phyloP scores from a whole-genome alignment of 345 rosid genomes.

The Citrus australasica region DNA sequence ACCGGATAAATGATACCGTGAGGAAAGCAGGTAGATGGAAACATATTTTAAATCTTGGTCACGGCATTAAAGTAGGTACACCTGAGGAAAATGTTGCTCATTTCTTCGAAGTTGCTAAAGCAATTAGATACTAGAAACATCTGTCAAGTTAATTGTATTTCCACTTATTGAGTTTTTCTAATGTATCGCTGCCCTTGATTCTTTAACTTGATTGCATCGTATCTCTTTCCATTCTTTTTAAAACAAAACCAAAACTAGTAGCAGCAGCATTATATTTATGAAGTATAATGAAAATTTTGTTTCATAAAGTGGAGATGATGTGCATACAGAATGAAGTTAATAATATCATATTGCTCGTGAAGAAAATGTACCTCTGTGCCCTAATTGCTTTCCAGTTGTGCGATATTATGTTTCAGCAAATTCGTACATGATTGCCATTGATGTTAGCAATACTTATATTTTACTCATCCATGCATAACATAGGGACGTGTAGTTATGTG shows the following conservation, averaged over 20 bases:
- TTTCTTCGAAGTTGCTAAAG: slow-evolving; percentile 85
- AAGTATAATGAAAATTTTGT: too few relatives aligned
- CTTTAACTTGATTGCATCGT: background rate
- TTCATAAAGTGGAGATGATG: too few relatives aligned
- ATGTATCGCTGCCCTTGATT: background rate
- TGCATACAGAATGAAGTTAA: too few relatives aligned
- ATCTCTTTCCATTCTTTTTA: background rate
- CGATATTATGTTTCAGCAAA: too few relatives aligned
- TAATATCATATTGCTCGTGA: too few relatives aligned
- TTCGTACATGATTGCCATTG: too few relatives aligned
- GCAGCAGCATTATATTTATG: background rate
- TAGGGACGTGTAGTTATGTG: too few relatives aligned
- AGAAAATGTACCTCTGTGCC: too few relatives aligned
- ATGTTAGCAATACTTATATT: too few relatives aligned
- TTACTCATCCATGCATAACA: too few relatives aligned
- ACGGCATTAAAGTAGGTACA: slow-evolving; percentile 90
- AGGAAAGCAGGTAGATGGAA: slow-evolving; percentile 86
- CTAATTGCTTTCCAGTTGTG: too few relatives aligned
- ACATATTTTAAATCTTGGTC: slow-evolving; percentile 90
- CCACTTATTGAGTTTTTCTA: slow-evolving; percentile 8
- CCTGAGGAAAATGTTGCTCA: slow-evolving; percentile 97
- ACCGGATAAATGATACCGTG: slow-evolving; percentile 81
- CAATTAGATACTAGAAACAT: slow-evolving; percentile 53
- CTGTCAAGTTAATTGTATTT: background rate
- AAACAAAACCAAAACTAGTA: background rate